Percentiles rank a stretch among this genome's conserved stretches.
Evolutionary conservation across 768 basidiomycete genomes (phyloP).

Genomic region (Dictyophora rubrovolvata): DNA sequence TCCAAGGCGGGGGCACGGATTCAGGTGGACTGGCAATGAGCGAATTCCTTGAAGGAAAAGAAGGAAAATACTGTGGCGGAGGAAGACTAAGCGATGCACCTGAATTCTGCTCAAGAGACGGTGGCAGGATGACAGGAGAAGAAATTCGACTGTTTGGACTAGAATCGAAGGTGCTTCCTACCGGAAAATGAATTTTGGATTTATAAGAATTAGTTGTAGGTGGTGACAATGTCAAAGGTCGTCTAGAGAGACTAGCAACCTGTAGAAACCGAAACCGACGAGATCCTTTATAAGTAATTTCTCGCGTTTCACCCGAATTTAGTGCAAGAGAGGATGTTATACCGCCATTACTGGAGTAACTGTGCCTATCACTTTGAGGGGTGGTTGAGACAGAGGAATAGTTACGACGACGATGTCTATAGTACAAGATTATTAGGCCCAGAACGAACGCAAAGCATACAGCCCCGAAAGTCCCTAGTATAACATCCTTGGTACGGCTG

Average conservation of each 20-base stretch:
- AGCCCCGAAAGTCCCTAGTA: too few relatives aligned
- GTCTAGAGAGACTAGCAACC: neutral
- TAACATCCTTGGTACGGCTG: too few relatives aligned
- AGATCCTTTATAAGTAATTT: too few relatives aligned
- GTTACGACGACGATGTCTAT: too few relatives aligned
- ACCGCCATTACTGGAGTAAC: too few relatives aligned
- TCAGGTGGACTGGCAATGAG: neutral
- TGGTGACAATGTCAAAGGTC: neutral
- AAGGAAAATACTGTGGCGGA: neutral
- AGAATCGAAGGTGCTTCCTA: neutral
- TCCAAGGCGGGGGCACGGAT: neutral
- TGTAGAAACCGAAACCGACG: too few relatives aligned
- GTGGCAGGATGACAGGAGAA: neutral
- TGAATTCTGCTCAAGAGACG: neutral
- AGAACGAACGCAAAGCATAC: too few relatives aligned
- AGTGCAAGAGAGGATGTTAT: too few relatives aligned
- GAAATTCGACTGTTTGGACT: neutral
- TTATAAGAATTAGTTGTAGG: neutral
- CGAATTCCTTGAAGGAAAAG: neutral
- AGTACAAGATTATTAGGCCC: too few relatives aligned
- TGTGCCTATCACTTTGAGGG: too few relatives aligned
- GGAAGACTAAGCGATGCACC: neutral
- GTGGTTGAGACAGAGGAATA: too few relatives aligned
- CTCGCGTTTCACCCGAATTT: too few relatives aligned
- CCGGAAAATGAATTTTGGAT: neutral